Base-by-base conservation (phyloP, 2,329 filamentous ascomycete species). In the Botrytis squamosa region DNA sequence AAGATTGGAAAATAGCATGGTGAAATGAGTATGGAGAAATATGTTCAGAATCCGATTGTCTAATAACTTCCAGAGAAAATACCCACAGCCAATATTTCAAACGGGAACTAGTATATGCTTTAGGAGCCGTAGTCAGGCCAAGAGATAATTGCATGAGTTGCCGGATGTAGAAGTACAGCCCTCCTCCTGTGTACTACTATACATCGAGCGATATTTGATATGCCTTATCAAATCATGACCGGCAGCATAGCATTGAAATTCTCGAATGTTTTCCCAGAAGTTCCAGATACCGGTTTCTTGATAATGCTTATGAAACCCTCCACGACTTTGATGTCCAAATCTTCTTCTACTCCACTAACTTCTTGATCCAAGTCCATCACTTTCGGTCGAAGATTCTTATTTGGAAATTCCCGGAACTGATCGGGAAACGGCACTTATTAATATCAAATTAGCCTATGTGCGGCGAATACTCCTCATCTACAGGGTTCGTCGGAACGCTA, bases 371-470 rank as follows among this genome's bases (percentile, higher is more conserved):
- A 36, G 25, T 36, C 25, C 25, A 55, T 67, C 65, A 55, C 46
- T 67, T 40, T 67, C 65, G 65, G 65, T 29, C 33, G 46, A 55
- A 40, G 33, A 67, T 67, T 67, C 65, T 55, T 22, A 40, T 55
- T 29, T 67, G 65, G 65, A 67, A 55, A 64, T 55, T 40, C 46
- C 46, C 65, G 33, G 46, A 22, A 55, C 65, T 36, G 65, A 67
- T 67, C 65, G 25, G 65, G 25, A 67, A 67, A n/a, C 65, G 46
- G 65, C 65, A 67, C 36, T 67, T 29, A 52, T 67, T 29, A 52
- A 55, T 67, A 9, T 40, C 46, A 29, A 67, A 67, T 67, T 68
- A 57, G 49, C 66, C 49, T 57, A 33, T 33, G 66, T 29, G 49
- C 36, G 18, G 66, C 49, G 49, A 68, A 68, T 42, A 38, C 25